A percentile compares a stretch with the other conserved stretches of the same genome.
phyloP scores from a whole-genome alignment of 139 green algal genomes.

The Closterium sp. region DNA sequence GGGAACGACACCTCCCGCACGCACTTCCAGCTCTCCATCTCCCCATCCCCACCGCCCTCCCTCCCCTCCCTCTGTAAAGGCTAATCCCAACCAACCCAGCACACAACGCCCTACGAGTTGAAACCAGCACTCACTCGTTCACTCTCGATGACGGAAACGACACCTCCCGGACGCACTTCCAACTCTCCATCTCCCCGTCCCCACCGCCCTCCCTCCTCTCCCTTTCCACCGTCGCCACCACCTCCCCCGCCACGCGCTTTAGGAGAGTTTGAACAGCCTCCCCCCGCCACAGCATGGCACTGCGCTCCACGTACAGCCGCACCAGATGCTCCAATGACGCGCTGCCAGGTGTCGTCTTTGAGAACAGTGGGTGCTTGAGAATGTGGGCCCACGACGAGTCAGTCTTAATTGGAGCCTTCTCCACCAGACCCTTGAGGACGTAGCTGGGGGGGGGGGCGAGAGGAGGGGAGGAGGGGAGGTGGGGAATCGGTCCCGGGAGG shows the following conservation, averaged over 20 bases:
- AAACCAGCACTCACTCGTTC: constrained; percentile 37
- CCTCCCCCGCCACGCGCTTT: constrained; percentile 19
- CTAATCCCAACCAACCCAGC: background rate
- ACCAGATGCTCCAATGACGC: constrained; percentile 53
- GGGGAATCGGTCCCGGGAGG: no score
- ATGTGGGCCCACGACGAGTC: background rate
- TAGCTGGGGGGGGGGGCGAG: no score
- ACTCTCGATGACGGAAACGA: constrained; percentile 38
- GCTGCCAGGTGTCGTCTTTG: constrained; percentile 57
- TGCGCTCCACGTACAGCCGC: constrained; percentile 80
- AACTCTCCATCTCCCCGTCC: constrained; percentile 55
- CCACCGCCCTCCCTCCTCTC: background rate
- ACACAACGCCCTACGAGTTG: no score
- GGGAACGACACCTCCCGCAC: constrained; percentile 54
- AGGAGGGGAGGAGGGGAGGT: no score
- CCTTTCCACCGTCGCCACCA: background rate
- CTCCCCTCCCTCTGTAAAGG: background rate
- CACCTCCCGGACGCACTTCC: constrained; percentile 56
- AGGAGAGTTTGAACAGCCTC: constrained; percentile 70
- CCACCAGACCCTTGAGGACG: no score
- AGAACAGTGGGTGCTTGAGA: constrained; percentile 48
- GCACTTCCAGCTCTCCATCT: constrained; percentile 61
- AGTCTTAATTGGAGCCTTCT: background rate
- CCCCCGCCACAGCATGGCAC: constrained; percentile 81
- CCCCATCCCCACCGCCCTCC: background rate